Percentiles rank a stretch among this genome's conserved stretches.
phyloP scores from a whole-genome alignment of 2,329 filamentous ascomycete genomes.

The Stachybotrys elegans region DNA sequence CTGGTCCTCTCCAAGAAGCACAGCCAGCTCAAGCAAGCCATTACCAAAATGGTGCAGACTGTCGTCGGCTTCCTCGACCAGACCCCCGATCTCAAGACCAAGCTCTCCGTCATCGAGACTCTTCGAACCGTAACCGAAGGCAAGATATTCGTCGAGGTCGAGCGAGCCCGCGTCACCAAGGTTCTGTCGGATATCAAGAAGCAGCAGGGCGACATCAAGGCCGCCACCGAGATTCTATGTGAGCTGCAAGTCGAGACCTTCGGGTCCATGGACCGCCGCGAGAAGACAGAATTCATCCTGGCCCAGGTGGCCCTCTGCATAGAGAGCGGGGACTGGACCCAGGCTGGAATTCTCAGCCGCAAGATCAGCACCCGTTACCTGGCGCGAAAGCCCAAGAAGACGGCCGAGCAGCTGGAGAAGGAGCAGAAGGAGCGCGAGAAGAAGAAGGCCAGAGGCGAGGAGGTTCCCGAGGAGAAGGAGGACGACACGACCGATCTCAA shows the following conservation, averaged over 20 bases:
- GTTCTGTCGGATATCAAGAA: conserved; percentile 98
- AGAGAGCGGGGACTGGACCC: conserved; percentile 91
- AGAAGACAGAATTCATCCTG: conserved; percentile 98
- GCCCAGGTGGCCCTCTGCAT: conserved; percentile 94
- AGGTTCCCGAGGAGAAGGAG: conserved; percentile 70
- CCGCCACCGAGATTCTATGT: conserved; percentile 88
- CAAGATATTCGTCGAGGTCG: conserved; percentile 99
- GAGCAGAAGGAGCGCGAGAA: conserved; percentile 84
- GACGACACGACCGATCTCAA: conserved; percentile 97
- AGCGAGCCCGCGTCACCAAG: conserved; percentile 89
- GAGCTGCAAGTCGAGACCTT: conserved; percentile 99
- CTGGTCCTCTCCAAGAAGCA: conserved; percentile 97
- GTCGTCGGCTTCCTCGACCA: conserved; percentile 89
- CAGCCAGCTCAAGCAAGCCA: conserved; percentile 98
- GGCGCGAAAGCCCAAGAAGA: conserved; percentile 84
- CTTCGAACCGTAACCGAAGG: conserved; percentile 94
- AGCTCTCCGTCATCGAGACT: conserved; percentile 91
- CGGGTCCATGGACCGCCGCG: conserved; percentile 91
- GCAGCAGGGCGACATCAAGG: conserved; percentile 83
- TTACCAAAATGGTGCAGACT: conserved; percentile 97
- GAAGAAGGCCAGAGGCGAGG: conserved; percentile 73
- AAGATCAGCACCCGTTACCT: conserved; percentile 98
- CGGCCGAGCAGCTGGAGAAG: conserved; percentile 82
- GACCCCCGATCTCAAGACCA: conserved; percentile 78
- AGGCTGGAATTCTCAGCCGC: conserved; percentile 85